Base-by-base conservation (phyloP, 305 asterid species). In the Striga hermonthica region DNA sequence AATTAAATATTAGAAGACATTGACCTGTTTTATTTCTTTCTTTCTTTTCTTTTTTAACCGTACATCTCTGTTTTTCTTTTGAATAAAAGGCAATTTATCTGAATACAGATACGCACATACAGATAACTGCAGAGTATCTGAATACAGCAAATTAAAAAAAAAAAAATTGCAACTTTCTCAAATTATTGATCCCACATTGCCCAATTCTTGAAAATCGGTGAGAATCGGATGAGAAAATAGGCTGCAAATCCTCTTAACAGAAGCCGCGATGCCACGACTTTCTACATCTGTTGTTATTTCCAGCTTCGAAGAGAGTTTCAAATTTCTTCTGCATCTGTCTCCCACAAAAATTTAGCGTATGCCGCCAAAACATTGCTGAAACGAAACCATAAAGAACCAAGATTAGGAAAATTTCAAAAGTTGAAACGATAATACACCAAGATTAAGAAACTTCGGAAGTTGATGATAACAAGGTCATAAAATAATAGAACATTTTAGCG, bases 311-410 rank as follows among this genome's bases (percentile, higher is more conserved):
- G 2, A 3, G 12, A 53, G 70, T 57, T 36, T 61, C 80, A n/a
- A n/a, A 59, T 64, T 22, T 80, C 88, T 13, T 75, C 85, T 11
- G 72, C 88, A 34, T 83, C 91, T 0, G 63, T 59, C 66, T 89
- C 95, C 98, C 97, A 92, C 28, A 89, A 90, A 80, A 89, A 87
- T 53, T 80, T 86, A 7, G 98, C 94, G 69, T 84, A 84, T 34
- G 95, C 87, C 6, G 85, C 98, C 43, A 87, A 86, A 68, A 86
- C 86, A 7, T 76, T 36, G 78, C 97, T 92, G 97, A 60, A 71
- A 81, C 60, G 97, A 60, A 71, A 81, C 60, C 69, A 50, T 22
- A 13, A 50, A 70, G 37, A 5, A 52, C 4, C 55, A 14, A 53
- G 5, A 36, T 39, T 22, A 50, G 38, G 47, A 11, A 12, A 11